Base-by-base conservation (phyloP, 2,329 filamentous ascomycete species). In the Dichotomopilus funicola region DNA sequence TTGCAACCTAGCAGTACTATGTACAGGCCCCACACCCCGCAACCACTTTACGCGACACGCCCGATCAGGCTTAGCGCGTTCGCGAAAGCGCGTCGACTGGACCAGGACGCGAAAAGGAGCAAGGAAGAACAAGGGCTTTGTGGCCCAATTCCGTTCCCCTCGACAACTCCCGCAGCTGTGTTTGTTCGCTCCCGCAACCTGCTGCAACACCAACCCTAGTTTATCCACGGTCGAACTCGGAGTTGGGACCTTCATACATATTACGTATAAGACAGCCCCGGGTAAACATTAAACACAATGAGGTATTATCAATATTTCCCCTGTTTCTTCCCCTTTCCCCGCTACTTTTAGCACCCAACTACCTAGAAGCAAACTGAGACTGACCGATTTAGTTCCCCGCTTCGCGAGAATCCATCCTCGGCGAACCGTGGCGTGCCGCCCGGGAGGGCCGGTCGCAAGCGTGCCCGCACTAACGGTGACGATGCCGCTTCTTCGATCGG, bases 401-500 rank as follows among this genome's bases (percentile, higher is more conserved):
- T 95, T 59, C 85, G 87, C 71, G 80, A 85, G 64, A 90, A 85
- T 73, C 87, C 88, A 78, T 84, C 86, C 58, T 91, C 91, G 62
- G 90, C 86, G 65, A 96, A 95, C 73, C 84, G 89, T 63, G 89
- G 89, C 52, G 70, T 79, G 33, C 77, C 73, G 44, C 70, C 75
- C 48, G 49, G 55, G 55, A 73, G 76, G 53, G 70, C 73, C 46
- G 78, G 70, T 66, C 78, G 80, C 63, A 83, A 84, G 67, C 78
- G 81, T 49, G 75, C 79, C 38, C 78, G 80, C 56, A 73, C 73
- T 12, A 73, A 71, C 51, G 78, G 72, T 47, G 78, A 76, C 57
- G 78, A 82, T 70, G 74, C 69, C 35, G 70, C 72, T 3, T 81
- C 80, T 34, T 76, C 81, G 11, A 72, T 75, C 35, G 75, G 72